Percentiles rank a stretch among this genome's conserved stretches.
Evolutionary conservation across 1,139 yeast species (phyloP).

Genomic region (Magnusiomyces fungicola): DNA sequence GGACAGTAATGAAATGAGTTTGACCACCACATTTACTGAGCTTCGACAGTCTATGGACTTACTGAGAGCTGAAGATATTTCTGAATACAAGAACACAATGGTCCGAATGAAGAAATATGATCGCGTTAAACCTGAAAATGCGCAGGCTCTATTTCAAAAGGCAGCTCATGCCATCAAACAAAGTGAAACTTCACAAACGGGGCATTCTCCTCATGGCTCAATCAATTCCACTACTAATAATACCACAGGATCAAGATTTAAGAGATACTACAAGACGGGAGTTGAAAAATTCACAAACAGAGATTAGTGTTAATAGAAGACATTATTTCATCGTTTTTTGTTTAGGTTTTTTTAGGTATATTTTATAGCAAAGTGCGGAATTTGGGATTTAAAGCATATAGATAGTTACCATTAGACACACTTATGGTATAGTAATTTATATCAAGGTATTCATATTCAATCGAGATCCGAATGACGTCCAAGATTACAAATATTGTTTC

Average conservation of each 20-base stretch:
- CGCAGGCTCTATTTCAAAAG: slow-evolving; percentile 44
- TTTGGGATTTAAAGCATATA: neutral
- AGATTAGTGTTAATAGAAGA: neutral
- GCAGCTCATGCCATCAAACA: slow-evolving; percentile 19
- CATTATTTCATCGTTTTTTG: neutral
- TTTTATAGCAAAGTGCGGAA: neutral
- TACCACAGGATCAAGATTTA: slow-evolving; percentile 5
- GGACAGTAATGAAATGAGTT: slow-evolving; percentile 30
- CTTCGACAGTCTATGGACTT: slow-evolving; percentile 57
- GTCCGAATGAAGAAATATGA: slow-evolving; percentile 53
- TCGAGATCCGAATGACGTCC: neutral
- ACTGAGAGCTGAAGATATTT: slow-evolving; percentile 41
- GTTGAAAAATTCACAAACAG: slow-evolving; percentile 7
- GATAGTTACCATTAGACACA: no score
- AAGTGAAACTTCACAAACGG: slow-evolving; percentile 6
- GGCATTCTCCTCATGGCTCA: slow-evolving; percentile 47
- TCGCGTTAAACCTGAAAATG: slow-evolving; percentile 54
- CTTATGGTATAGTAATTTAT: no score
- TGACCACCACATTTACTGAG: slow-evolving; percentile 45
- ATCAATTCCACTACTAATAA: slow-evolving; percentile 6
- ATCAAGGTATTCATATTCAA: neutral
- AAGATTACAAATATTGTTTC: neutral
- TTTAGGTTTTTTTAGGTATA: neutral
- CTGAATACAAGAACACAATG: slow-evolving; percentile 48
- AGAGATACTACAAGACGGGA: slow-evolving; percentile 12